Base-by-base conservation (phyloP, 2,329 filamentous ascomycete genomes). In the Dactylellina cionopaga region DNA sequence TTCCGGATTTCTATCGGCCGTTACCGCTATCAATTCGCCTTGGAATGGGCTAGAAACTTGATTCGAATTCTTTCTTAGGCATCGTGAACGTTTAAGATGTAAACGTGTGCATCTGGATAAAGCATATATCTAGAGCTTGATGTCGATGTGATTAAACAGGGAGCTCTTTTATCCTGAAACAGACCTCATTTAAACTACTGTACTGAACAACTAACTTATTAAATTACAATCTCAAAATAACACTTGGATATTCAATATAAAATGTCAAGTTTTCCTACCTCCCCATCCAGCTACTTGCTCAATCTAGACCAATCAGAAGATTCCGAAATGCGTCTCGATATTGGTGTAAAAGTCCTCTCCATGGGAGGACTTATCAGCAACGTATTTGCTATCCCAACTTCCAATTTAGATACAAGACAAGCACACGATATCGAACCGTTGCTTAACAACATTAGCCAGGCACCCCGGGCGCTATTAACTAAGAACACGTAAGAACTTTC, bases 351-450 rank as follows among this genome's bases (percentile, higher is more conserved):
- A 47, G 60, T 65, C 11, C 60, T 65, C 49, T 65, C 60, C 24
- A 47, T 65, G 22, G 60, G 60, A 5, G 60, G 60, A 17, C 60
- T 65, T 35, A 65, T 65, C 22, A 65, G 60, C 41, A 46, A 47
- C 9, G 60, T 65, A 9, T 65, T 65, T 49, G 60, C 60, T 10
- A 65, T 65, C 24, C 60, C 60, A 1, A 35, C 60, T 13, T 25
- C 27, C 1, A 65, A 37, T n/a, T 9, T 25, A 9, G 39, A 43
- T 15, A n/a, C 37, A 7, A 41, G 59, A 31, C 47, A 54, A 37
- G 24, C 39, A n/a, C 51, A 24, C 17, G 60, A 52, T 13, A n/a
- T n/a, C n/a, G n/a, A n/a, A n/a, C 52, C 60, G 10, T 39, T 65
- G 13, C 27, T 55, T 27, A 29, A 56, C 22, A 49, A 65, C 47